phyloP scores from a whole-genome alignment of 2,329 filamentous ascomycete species.

The Dothideomycetes sp. region DNA sequence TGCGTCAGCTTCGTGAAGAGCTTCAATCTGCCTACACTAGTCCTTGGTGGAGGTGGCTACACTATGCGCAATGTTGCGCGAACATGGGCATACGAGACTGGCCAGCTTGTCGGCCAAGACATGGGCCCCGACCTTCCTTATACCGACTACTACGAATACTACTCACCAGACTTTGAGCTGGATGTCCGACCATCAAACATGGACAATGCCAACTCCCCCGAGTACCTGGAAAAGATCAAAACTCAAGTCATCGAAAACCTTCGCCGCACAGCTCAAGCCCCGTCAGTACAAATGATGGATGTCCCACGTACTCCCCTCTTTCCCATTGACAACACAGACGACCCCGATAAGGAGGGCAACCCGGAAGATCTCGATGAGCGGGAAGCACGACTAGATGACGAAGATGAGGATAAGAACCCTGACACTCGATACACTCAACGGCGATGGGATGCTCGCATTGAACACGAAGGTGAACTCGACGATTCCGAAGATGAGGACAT shows the following conservation, averaged over 20 bases:
- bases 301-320: constrained; percentile 45
- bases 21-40: constrained; percentile 53
- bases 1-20: constrained; percentile 60
- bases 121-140: constrained; percentile 80
- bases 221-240: constrained; percentile 60
- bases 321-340: constrained; percentile 10
- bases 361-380: constrained; percentile 51
- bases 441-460: constrained; percentile 68
- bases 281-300: constrained; percentile 54
- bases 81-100: constrained; percentile 57
- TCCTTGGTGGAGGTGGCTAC: constrained; percentile 58
- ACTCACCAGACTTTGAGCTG: constrained; percentile 58
- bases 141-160: constrained; percentile 90
- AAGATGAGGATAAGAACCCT: constrained; percentile 76
- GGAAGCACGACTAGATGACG: constrained; percentile 53
- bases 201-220: constrained; percentile 59
- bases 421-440: constrained; percentile 74
- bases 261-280: constrained; percentile 46
- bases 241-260: constrained; percentile 56
- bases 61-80: constrained; percentile 56
- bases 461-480: constrained; percentile 65
- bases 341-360: constrained; percentile 25
- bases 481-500: constrained; percentile 87
- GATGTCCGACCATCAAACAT: constrained; percentile 61
- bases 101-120: constrained; percentile 70